phyloP scores from a whole-genome alignment of 768 basidiomycete species.

The Mycena venus region DNA sequence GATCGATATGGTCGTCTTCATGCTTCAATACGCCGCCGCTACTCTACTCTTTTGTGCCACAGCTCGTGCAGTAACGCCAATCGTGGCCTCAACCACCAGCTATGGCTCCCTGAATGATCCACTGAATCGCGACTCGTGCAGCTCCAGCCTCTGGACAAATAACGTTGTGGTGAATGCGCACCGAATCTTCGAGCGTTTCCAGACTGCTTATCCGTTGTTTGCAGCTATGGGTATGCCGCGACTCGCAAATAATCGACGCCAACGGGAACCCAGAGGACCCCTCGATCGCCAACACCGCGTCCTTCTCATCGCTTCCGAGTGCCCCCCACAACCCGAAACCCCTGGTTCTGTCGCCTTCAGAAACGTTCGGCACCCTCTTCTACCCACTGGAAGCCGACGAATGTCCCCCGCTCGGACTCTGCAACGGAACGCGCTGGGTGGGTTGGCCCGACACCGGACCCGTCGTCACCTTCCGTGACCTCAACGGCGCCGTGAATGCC shows the following conservation, averaged over 20 bases:
- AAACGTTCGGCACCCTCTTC: conserved; percentile 12
- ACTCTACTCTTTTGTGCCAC: neutral
- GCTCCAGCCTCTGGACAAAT: conserved; percentile 17
- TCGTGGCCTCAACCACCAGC: conserved; percentile 15
- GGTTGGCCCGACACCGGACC: conserved; percentile 31
- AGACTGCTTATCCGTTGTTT: no score
- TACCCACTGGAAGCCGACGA: conserved; percentile 25
- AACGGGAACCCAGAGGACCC: neutral
- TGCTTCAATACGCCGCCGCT: neutral
- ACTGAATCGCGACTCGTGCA: conserved; percentile 29
- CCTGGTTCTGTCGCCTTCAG: neutral
- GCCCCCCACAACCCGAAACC: neutral
- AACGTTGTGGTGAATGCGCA: neutral
- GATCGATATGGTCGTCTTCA: neutral
- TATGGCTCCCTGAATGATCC: conserved; percentile 16
- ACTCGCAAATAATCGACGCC: conserved; percentile 12
- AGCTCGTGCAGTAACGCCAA: neutral
- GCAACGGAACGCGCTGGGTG: conserved; percentile 27
- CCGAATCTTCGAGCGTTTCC: no score
- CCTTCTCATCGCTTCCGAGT: conserved; percentile 9
- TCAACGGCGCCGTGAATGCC: conserved; percentile 3
- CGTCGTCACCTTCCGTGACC: neutral
- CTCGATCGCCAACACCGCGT: conserved; percentile 19
- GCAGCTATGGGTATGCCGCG: conserved; percentile 27
- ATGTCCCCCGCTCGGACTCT: conserved; percentile 16